These are phyloP conservation scores for Aspergillus bridgeri DNA, from an alignment of 495 filamentous ascomycete species.

Conservation along the genomic window DNA sequence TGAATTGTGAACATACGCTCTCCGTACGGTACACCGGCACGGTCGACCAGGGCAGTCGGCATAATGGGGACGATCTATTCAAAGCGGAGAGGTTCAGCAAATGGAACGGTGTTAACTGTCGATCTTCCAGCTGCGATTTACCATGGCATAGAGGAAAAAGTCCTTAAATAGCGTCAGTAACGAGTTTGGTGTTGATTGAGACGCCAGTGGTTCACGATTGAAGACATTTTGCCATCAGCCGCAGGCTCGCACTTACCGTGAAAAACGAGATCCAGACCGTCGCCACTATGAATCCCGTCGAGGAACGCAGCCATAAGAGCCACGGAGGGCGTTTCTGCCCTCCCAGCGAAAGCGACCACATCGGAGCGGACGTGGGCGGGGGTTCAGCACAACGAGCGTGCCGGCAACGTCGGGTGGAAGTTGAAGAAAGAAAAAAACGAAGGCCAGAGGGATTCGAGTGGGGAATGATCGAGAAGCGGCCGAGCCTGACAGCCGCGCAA, in stretches of 20 bases:
- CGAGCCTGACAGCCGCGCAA: background rate
- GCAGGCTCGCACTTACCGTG: constrained; percentile 57
- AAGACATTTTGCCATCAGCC: background rate
- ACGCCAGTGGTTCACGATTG: too few relatives aligned
- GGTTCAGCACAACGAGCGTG: background rate
- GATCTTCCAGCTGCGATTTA: constrained; percentile 7
- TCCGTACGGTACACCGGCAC: constrained; percentile 49
- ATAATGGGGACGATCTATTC: constrained; percentile 55
- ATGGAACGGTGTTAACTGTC: background rate
- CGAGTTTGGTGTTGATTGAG: background rate
- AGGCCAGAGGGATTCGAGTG: background rate
- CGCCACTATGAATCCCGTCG: constrained; percentile 56
- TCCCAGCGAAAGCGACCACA: background rate
- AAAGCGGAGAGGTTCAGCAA: background rate
- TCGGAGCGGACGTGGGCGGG: background rate
- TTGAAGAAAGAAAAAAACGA: background rate
- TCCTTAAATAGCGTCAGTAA: constrained; percentile 27
- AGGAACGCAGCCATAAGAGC: constrained; percentile 53
- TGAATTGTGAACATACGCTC: constrained; percentile 49
- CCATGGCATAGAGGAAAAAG: constrained; percentile 41
- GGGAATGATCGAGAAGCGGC: background rate
- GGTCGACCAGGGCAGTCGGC: constrained; percentile 55
- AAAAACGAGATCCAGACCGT: constrained; percentile 63
- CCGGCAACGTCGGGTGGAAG: background rate
- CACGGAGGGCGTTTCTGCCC: constrained; percentile 28